Evolutionary conservation across 257 asterid species (phyloP).

Genomic region (Pogostemon cablin): DNA sequence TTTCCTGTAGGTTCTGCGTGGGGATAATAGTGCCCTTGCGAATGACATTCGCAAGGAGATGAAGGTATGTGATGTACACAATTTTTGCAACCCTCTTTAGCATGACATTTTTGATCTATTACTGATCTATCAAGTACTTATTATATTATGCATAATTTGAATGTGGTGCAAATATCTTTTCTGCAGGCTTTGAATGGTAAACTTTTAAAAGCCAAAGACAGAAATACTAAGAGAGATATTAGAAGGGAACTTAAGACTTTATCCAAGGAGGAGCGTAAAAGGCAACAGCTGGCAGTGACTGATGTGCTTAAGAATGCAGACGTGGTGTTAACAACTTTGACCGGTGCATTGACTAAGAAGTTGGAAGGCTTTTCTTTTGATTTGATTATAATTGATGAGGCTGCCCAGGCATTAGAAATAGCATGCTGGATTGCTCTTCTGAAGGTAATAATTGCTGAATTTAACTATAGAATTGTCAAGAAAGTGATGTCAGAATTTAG

Average conservation of each 20-base stretch:
- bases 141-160: constrained; percentile 3
- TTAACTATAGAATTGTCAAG: constrained; percentile 7
- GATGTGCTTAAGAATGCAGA: constrained; percentile 88
- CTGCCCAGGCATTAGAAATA: constrained; percentile 98
- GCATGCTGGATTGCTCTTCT: constrained; percentile 98
- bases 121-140: constrained; percentile 15
- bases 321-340: constrained; percentile 86
- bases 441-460: constrained; percentile 61
- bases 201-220: constrained; percentile 89
- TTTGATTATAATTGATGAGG: constrained; percentile 94
- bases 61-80: constrained; percentile 55
- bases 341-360: constrained; percentile 80
- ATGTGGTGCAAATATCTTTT: constrained; percentile 21
- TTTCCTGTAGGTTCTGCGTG: constrained; percentile 77
- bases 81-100: constrained; percentile 18
- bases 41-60: constrained; percentile 97
- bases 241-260: constrained; percentile 84
- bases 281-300: constrained; percentile 97
- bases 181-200: constrained; percentile 79
- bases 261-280: constrained; percentile 89
- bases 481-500: constrained; percentile 7
- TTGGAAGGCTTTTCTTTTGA: constrained; percentile 78
- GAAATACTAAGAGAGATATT: constrained; percentile 79
- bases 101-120: background rate
- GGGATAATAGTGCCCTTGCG: constrained; percentile 96